Base-by-base conservation (phyloP, 257 asterid species). In the Thymus quinquecostatus region DNA sequence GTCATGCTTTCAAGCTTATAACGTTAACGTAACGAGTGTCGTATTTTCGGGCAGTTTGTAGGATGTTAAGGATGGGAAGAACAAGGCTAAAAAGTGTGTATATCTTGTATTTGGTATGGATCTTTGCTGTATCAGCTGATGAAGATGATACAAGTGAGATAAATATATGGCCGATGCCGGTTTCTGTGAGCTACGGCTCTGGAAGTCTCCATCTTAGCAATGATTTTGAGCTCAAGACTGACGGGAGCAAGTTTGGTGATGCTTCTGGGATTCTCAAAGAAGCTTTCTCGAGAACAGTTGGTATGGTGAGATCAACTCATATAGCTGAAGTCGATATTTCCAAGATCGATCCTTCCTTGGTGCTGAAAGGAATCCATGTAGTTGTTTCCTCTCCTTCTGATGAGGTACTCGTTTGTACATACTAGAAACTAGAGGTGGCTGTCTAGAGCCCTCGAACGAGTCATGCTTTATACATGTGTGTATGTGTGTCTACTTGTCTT, bases 121-220 rank as follows among this genome's bases (percentile, higher is more conserved):
- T 82, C 69, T 51, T 82, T 49, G 61, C 81, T 12, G 28, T 68
- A 59, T 69, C 87, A 66, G 83, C 73, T 49, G 68, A 44, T 81
- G 86, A 62, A 63, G 81, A 63, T 74, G 76, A 81, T 38, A 44
- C 65, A 61, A 43, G 80, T 75, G 49, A 67, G 27, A 44, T 88
- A 78, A 79, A 84, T 40, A 81, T 90, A 84, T 92, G 98, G 98
- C 98, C 98, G 14, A 87, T 92, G 98, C 98, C 98, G 13, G 72
- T 68, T 45, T 85, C 90, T 2, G 91, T 83, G 41, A 92, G 75
- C 80, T 50, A 82, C 38, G 98, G 97, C 53, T 51, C 70, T 41
- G 75, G 77, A 56, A 75, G 0, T 41, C 93, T 91, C 10, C 77
- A 78, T 69, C 84, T 92, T 34, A 82, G 89, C 66, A 75, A 69